phyloP scores from a whole-genome alignment of 2,329 filamentous ascomycete species.

The Tolypocladium nubicola region DNA sequence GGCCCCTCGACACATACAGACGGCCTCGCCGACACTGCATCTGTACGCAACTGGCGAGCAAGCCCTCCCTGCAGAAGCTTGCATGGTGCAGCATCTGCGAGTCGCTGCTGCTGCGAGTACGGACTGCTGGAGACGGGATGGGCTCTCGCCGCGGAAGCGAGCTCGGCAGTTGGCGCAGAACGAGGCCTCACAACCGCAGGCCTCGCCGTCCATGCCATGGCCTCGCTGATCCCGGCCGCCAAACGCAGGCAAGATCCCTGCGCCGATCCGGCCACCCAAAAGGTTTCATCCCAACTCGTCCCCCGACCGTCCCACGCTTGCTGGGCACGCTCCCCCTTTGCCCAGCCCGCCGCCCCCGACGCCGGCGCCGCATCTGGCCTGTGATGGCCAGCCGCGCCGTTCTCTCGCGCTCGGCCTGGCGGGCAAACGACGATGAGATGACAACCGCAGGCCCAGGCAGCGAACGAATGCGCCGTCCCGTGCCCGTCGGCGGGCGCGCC shows the following conservation, averaged over 20 bases:
- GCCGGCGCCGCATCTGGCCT: background rate
- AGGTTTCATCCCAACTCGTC: constrained; percentile 7
- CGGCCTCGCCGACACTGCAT: background rate
- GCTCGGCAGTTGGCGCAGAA: background rate
- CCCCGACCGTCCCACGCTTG: background rate
- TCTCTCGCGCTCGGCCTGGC: background rate
- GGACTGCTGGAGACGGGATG: too few relatives aligned
- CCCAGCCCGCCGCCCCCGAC: background rate
- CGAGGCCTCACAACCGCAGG: too few relatives aligned
- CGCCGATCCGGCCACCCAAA: constrained; percentile 5
- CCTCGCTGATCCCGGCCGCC: background rate
- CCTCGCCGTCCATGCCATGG: background rate
- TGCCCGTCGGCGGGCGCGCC: background rate
- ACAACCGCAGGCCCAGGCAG: background rate
- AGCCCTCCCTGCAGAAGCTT: background rate
- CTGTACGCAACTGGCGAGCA: background rate
- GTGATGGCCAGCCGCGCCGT: background rate
- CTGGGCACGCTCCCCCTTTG: constrained; percentile 1
- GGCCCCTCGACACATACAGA: background rate
- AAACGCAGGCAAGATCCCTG: constrained; percentile 4
- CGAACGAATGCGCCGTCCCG: background rate
- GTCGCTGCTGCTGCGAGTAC: background rate
- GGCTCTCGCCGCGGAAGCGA: background rate
- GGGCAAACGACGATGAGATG: background rate
- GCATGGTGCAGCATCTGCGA: background rate